Conservation (phyloP, 352 stramenopile genomes). For the Globisporangium cylindrosporum region DNA sequence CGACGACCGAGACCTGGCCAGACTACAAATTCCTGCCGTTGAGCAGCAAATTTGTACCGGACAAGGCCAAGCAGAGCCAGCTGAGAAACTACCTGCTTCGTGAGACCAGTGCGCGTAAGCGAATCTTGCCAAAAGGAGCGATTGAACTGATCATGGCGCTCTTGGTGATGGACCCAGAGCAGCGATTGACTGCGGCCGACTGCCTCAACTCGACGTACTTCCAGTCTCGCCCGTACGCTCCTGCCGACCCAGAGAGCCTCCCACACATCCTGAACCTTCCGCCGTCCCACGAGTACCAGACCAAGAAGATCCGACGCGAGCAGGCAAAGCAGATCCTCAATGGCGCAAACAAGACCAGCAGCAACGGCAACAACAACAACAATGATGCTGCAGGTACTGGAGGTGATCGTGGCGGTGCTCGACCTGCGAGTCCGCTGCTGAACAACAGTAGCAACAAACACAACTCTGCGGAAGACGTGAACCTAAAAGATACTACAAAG, state of each 20-base stretch:
- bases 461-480: constrained; percentile 11
- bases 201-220: constrained; percentile 96
- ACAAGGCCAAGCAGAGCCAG: constrained; percentile 64
- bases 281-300: constrained; percentile 86
- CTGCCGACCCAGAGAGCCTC: constrained; percentile 57
- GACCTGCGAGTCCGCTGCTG: constrained; percentile 7
- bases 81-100: constrained; percentile 75
- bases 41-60: constrained; percentile 80
- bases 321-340: constrained; percentile 70
- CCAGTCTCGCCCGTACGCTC: constrained; percentile 60
- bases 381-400: constrained; percentile 19
- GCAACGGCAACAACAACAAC: constrained; percentile 33
- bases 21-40: constrained; percentile 85
- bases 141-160: constrained; percentile 93
- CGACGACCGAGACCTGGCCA: constrained; percentile 76
- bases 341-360: constrained; percentile 25
- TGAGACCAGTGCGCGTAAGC: constrained; percentile 65
- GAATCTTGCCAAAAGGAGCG: constrained; percentile 78
- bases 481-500: constrained; percentile 19
- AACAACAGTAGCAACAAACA: constrained; percentile 5
- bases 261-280: constrained; percentile 71
- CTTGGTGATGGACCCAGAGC: constrained; percentile 93
- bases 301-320: constrained; percentile 87
- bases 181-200: constrained; percentile 90
- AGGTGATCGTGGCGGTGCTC: not conserved